A percentile compares a stretch with the other conserved stretches of the same genome.
phyloP scores from a whole-genome alignment of 2,329 filamentous ascomycete genomes.

The Diaporthe batatas region DNA sequence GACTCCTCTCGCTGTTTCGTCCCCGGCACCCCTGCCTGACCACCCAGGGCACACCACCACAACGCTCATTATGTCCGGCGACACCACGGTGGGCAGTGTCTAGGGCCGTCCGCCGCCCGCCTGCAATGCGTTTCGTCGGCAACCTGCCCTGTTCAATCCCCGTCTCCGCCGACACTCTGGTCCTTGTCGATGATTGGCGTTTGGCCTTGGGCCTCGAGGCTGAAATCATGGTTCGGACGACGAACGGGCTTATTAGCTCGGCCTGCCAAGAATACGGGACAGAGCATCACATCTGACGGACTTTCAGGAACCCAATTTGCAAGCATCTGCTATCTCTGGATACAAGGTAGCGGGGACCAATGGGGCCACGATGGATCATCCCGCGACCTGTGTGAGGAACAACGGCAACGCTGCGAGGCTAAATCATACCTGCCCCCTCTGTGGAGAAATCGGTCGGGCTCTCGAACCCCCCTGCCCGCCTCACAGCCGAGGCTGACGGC shows the following conservation, averaged over 20 bases:
- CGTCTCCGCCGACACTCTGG: neutral
- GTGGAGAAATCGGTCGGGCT: constrained; percentile 28
- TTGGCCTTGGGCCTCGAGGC: constrained; percentile 14
- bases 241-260: constrained; percentile 28
- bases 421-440: constrained; percentile 29
- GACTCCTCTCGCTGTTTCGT: constrained; percentile 11
- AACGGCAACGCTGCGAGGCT: constrained; percentile 33
- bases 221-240: constrained; percentile 28
- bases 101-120: neutral
- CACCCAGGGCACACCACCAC: neutral
- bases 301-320: constrained; percentile 24
- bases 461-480: constrained; percentile 27
- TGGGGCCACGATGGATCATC: constrained; percentile 29
- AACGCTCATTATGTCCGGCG: neutral
- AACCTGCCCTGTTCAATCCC: neutral
- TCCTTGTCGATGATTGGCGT: constrained; percentile 8
- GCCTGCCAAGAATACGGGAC: constrained; percentile 29
- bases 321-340: constrained; percentile 34
- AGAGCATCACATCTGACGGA: constrained; percentile 34
- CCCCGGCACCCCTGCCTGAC: constrained; percentile 9
- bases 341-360: constrained; percentile 22
- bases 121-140: neutral
- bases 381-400: constrained; percentile 31
- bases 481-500: constrained; percentile 35
- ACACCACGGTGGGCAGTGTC: neutral